phyloP scores from a whole-genome alignment of 176 grass and related monocot genomes.

The Raddia guianensis region DNA sequence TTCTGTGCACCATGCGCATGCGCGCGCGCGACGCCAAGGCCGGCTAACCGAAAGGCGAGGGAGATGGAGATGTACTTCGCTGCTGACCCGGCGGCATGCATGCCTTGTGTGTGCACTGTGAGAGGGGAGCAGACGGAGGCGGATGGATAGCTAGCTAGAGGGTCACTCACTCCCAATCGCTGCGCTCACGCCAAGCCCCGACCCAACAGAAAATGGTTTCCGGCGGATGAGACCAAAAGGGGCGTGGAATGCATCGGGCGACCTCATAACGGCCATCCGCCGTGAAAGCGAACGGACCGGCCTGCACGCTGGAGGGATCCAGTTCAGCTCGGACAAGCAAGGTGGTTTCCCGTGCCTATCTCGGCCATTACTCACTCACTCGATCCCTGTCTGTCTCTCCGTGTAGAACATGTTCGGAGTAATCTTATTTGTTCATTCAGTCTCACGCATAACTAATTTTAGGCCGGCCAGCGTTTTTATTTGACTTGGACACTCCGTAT shows the following conservation, averaged over 20 bases:
- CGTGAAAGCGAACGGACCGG: background rate
- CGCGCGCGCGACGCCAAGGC: background rate
- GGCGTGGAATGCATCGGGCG: background rate
- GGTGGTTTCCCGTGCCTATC: background rate
- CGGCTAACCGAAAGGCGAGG: background rate
- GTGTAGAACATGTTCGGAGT: no score
- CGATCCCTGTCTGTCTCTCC: no score
- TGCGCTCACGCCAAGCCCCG: background rate
- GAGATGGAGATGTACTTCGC: background rate
- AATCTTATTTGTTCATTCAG: no score
- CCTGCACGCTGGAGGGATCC: background rate
- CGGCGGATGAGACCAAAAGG: slow-evolving; percentile 21
- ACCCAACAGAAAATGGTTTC: slow-evolving; percentile 36
- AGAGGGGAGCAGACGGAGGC: background rate
- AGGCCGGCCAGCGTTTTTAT: no score
- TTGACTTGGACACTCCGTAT: no score
- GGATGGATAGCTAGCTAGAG: no score
- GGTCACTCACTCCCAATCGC: no score
- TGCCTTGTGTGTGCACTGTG: background rate
- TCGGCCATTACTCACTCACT: no score
- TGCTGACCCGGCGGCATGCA: background rate
- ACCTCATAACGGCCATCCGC: slow-evolving; percentile 14
- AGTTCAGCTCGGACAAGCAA: background rate
- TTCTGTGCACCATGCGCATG: background rate
- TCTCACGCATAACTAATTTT: no score